Conservation (phyloP, 306 rosid species). For the Sindora glabra region DNA sequence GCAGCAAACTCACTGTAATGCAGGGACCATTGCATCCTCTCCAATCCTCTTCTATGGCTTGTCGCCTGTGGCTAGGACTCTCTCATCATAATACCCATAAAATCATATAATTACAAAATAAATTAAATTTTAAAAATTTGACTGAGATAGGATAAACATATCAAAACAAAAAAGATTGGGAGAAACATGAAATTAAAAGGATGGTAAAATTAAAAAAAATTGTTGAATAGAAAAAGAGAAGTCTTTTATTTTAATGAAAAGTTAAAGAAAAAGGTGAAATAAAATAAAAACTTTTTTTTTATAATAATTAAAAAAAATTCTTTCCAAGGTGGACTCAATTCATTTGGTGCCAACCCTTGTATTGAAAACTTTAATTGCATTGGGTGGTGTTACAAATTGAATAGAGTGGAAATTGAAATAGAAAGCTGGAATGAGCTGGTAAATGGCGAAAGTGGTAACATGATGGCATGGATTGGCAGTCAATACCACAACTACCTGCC, state of each 20-base stretch:
- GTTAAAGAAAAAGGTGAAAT: too few relatives aligned
- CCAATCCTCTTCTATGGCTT: too few relatives aligned
- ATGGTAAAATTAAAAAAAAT: not conserved
- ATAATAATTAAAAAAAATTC: not conserved
- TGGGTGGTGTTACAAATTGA: not conserved
- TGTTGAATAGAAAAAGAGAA: too few relatives aligned
- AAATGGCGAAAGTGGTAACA: not conserved
- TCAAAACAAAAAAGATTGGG: not conserved
- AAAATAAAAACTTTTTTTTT: too few relatives aligned
- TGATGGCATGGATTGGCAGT: not conserved
- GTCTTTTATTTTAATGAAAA: too few relatives aligned
- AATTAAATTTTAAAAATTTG: not conserved
- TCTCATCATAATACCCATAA: not conserved
- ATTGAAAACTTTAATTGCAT: too few relatives aligned
- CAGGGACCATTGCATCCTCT: not conserved
- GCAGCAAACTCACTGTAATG: not conserved
- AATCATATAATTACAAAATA: too few relatives aligned
- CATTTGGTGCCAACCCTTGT: too few relatives aligned
- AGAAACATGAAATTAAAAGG: too few relatives aligned
- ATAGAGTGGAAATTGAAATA: not conserved
- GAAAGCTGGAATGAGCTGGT: not conserved
- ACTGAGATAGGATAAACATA: not conserved
- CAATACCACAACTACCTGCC: not conserved
- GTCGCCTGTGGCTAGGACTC: not conserved
- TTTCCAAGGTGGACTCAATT: too few relatives aligned